phyloP scores from a whole-genome alignment of 139 green algal species.

The Deuterostichococcus epilithicus region DNA sequence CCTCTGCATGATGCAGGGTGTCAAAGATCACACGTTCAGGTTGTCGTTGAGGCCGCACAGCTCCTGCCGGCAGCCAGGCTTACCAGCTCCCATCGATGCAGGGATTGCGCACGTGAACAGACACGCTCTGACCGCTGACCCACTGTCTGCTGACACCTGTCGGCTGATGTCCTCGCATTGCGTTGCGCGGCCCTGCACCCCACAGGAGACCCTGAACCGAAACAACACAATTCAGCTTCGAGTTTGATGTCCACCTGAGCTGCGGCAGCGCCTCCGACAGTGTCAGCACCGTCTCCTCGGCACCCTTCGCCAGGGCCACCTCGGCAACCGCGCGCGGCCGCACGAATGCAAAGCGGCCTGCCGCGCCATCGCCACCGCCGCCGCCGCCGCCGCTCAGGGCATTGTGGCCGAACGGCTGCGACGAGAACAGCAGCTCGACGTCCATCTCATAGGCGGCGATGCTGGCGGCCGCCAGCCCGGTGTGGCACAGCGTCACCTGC shows the following conservation, averaged over 20 bases:
- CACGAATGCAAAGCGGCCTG: neutral
- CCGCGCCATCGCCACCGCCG: neutral
- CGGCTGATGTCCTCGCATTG: no score
- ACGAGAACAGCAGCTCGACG: slow-evolving; percentile 23
- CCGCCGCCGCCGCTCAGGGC: neutral
- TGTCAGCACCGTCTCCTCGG: neutral
- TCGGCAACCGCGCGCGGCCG: neutral
- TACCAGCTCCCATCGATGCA: no score
- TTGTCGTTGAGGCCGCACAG: no score
- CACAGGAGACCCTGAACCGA: no score
- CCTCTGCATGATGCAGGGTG: neutral
- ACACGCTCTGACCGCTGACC: no score
- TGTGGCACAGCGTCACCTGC: neutral
- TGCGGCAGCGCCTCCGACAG: neutral
- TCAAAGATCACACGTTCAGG: no score
- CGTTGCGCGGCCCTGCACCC: no score
- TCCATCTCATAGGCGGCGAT: slow-evolving; percentile 16
- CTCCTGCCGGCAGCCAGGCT: no score
- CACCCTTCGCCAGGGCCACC: neutral
- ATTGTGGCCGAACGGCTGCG: slow-evolving; percentile 12
- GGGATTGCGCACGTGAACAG: no score
- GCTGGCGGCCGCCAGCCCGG: neutral
- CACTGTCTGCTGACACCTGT: no score
- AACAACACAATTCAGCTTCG: neutral
- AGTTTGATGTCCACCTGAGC: neutral